Conservation (phyloP, 768 basidiomycete species). For the Tephrocybe sp. region DNA sequence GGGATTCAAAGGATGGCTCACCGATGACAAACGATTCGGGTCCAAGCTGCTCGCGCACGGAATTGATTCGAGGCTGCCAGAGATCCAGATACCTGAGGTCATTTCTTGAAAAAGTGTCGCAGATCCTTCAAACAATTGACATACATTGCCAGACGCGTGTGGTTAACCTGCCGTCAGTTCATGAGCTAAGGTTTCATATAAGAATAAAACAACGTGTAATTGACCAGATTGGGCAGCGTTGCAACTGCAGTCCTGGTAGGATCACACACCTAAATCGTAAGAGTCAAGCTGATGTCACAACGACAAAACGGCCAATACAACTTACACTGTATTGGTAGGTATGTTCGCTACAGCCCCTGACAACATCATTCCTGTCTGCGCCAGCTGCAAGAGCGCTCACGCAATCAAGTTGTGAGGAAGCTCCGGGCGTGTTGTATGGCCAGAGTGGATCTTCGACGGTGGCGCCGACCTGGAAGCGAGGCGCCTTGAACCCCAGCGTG, state of each 20-base stretch:
- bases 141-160: constrained; percentile 46
- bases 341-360: constrained; percentile 48
- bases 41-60: constrained; percentile 44
- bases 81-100: constrained; percentile 46
- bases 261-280: constrained; percentile 36
- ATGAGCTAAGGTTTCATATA: neutral
- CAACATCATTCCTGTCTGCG: constrained; percentile 36
- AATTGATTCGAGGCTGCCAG: constrained; percentile 50
- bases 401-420: constrained; percentile 43
- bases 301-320: neutral
- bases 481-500: constrained; percentile 32
- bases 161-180: constrained; percentile 41
- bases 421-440: constrained; percentile 44
- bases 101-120: neutral
- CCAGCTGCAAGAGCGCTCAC: constrained; percentile 48
- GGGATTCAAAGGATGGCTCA: constrained; percentile 15
- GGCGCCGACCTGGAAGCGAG: constrained; percentile 47
- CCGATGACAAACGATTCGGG: constrained; percentile 48
- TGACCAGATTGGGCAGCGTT: constrained; percentile 46
- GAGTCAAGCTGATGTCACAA: neutral
- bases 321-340: constrained; percentile 53
- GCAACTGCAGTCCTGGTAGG: constrained; percentile 40
- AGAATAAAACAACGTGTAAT: constrained; percentile 3
- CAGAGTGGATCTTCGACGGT: constrained; percentile 50
- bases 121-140: constrained; percentile 6